Evolutionary conservation across 495 filamentous ascomycete genomes (phyloP), one percentile per base, ranked within the genome.

Genomic region (Xylaria longipes): DNA sequence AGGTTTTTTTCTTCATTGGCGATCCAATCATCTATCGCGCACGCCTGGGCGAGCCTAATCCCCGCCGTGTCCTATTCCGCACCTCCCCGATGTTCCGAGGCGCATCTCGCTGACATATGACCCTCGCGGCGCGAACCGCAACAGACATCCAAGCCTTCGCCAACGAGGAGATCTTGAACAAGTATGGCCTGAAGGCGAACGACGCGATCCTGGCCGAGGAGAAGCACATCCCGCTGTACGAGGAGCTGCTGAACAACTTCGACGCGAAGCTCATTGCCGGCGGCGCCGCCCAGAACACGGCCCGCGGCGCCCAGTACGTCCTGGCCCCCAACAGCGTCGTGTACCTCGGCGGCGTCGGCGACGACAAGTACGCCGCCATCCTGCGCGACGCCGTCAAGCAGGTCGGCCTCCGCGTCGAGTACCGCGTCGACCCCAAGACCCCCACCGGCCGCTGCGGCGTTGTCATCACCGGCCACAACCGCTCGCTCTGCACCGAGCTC

Each of bases 211-310:
- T 99, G 66, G 95, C 95, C 39, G 94, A 97, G 82, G 88, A 92
- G 66, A 91, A 97, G 85, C 96, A 98, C 85, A 86, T 91, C 80
- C 87, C 86, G 67, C 83, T 99, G 81, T 98, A 95, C 81, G 94
- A 97, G 76, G 97, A 99, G 74, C 89, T 98, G 72, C 86, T 97
- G 71, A 88, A 91, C 74, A 91, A 92, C 87, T 91, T 88, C 79
- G 89, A 95, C 75, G 94, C 94, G 72, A 97, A 97, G 85, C 87
- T 97, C 79, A 94, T 99, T 81, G 94, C 96, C 68, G 96, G 96
- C 77, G 96, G 96, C 79, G 97, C 97, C 70, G 96, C 97, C 33
- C 96, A 99, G 83, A 99, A 99, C 89, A 95, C 95, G 68, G 96
- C 97, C 76, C 92, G 96, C 77, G 96, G 96, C 77, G 97, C 95